A percentile compares a stretch with the other conserved stretches of the same genome.
Conservation (phyloP, 441 rosid species). For the Isatis lusitanica region DNA sequence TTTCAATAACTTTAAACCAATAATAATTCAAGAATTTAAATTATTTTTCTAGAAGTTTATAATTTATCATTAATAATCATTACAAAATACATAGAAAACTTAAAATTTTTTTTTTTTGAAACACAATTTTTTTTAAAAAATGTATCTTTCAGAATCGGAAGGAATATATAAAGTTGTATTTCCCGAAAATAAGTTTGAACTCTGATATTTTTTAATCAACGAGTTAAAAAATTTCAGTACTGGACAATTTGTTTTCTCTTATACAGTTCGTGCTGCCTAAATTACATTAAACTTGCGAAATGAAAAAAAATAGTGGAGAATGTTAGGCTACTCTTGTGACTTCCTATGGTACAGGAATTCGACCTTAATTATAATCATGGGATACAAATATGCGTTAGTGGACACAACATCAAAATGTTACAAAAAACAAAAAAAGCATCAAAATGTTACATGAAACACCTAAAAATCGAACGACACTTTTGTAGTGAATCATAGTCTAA, state of each 20-base stretch:
- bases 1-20: too few relatives aligned
- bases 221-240: neutral
- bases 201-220: neutral
- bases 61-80: too few relatives aligned
- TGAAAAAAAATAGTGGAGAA: neutral
- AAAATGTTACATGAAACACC: constrained; percentile 4
- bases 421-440: neutral
- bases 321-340: neutral
- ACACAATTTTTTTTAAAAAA: too few relatives aligned
- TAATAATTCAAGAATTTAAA: too few relatives aligned
- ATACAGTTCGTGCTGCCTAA: neutral
- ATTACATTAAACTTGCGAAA: neutral
- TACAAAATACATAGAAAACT: too few relatives aligned
- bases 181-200: neutral
- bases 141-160: too few relatives aligned
- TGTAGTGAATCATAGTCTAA: constrained; percentile 8
- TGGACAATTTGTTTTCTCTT: neutral
- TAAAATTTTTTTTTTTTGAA: too few relatives aligned
- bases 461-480: neutral
- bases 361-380: neutral
- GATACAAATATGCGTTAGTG: neutral
- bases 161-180: neutral
- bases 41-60: too few relatives aligned
- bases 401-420: neutral
- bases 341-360: neutral